These are phyloP conservation scores for Stygiomarasmius scandens DNA, from an alignment of 1,284 basidiomycete genomes.

Conservation along the genomic window DNA sequence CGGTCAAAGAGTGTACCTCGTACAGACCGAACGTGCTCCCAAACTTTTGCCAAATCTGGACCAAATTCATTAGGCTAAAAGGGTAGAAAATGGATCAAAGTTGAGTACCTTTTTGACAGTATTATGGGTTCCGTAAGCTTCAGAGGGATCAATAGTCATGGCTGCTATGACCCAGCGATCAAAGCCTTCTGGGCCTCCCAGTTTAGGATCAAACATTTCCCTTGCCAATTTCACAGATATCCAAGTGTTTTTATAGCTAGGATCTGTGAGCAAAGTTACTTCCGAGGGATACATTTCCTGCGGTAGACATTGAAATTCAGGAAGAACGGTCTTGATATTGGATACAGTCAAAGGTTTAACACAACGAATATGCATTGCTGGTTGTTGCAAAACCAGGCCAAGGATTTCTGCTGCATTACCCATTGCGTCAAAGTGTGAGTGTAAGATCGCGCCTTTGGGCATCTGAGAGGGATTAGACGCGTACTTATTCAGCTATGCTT, in stretches of 20 bases:
- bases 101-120: constrained; percentile 57
- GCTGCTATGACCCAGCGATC: constrained; percentile 62
- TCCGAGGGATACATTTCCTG: constrained; percentile 31
- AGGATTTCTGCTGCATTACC: constrained; percentile 57
- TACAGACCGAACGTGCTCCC: constrained; percentile 50
- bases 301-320: constrained; percentile 53
- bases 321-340: constrained; percentile 43
- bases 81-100: too few relatives aligned
- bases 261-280: constrained; percentile 42
- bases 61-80: background rate
- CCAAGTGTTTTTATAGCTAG: constrained; percentile 51
- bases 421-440: constrained; percentile 70
- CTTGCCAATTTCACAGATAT: constrained; percentile 56
- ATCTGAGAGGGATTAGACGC: constrained; percentile 45
- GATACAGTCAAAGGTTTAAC: constrained; percentile 35
- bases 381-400: constrained; percentile 53
- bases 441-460: constrained; percentile 75
- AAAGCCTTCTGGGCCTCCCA: constrained; percentile 66
- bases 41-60: constrained; percentile 75
- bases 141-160: constrained; percentile 65
- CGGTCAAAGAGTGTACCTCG: constrained; percentile 36
- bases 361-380: constrained; percentile 58
- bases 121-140: constrained; percentile 72
- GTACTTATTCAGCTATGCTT: background rate
- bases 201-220: constrained; percentile 44